Evolutionary conservation across 139 green algal species (phyloP).

Genomic region (Coelastrella sp.): DNA sequence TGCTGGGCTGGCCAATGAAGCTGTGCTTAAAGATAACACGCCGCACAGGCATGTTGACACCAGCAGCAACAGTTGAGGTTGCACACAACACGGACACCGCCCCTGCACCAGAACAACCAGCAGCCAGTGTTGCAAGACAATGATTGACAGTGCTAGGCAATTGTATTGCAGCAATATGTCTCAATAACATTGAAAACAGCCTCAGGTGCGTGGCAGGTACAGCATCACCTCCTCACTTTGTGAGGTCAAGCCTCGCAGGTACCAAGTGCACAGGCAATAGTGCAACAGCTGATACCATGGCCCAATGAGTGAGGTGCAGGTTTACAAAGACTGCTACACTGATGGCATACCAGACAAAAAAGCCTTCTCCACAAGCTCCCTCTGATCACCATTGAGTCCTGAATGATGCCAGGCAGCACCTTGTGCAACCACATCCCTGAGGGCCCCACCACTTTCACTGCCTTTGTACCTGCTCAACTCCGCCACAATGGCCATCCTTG

Average conservation of each 20-base stretch:
- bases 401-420: slow-evolving; percentile 88
- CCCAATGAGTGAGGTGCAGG: too few relatives aligned
- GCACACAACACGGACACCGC: slow-evolving; percentile 88
- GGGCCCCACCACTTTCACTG: background rate
- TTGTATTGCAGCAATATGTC: too few relatives aligned
- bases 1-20: slow-evolving; percentile 57
- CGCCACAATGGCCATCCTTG: background rate
- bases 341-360: slow-evolving; percentile 58
- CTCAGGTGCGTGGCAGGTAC: too few relatives aligned
- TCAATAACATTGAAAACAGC: too few relatives aligned
- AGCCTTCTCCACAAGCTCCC: slow-evolving; percentile 80
- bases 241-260: too few relatives aligned
- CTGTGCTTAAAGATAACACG: slow-evolving; percentile 87
- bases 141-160: background rate
- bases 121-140: background rate
- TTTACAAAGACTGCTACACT: too few relatives aligned
- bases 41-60: slow-evolving; percentile 90
- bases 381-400: slow-evolving; percentile 45
- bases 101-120: slow-evolving; percentile 1
- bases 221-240: too few relatives aligned
- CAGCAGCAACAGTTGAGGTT: slow-evolving; percentile 94
- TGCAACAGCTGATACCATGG: too few relatives aligned
- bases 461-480: slow-evolving; percentile 3
- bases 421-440: slow-evolving; percentile 43
- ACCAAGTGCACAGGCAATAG: too few relatives aligned